Evolutionary conservation across 805 yeast genomes (phyloP), one percentile per base, ranked within the genome.

Genomic region (Wickerhamomyces xylosicus): DNA sequence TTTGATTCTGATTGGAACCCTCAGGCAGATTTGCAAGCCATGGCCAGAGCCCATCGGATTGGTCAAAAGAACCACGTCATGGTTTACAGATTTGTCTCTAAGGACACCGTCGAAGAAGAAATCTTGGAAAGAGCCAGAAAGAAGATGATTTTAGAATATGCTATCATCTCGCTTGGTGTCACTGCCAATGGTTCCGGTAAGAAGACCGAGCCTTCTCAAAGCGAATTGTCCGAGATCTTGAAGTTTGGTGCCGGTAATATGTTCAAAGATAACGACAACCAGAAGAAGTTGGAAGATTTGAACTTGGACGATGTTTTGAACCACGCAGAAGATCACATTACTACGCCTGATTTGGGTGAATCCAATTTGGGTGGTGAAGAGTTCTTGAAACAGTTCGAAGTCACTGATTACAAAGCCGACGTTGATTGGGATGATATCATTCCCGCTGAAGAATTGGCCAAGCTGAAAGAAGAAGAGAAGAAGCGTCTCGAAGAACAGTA

Each of bases 1-100:
- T 92, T 92, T 62, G 98, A 92, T 62, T 85, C 95, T 4, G 98
- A 92, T 64, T 92, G 98, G 98, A 92, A 92, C 57, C 98, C 98
- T 0, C 98, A 92, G 60, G 98, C 98, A 0, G 98, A 92, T 70
- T 68, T 92, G 53, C 98, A 92, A 63, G 98, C 98, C 1, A 92
- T 92, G 98, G 98, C 98, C 0, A 78, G 98, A 63, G 98, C 98
- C 3, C 99, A 92, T 64, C 79, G 99, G 68, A 92, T 92, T 57
- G 99, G 99, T n/a, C 99, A 92, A 60, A 92, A 89, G 62, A 87
- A 85, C 52, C 98, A 92, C 62, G 99, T 92, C 29, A 85, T 86
- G 78, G 97, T 92, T 15, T 92, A 92, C 58, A 70, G 99, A 56
- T 85, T 92, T 64, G 97, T 92, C n/a, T 82, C 95, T 42, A 92